Percentiles rank a stretch among this genome's conserved stretches.
phyloP scores from a whole-genome alignment of 345 rosid genomes.

The Populus pruinosa region DNA sequence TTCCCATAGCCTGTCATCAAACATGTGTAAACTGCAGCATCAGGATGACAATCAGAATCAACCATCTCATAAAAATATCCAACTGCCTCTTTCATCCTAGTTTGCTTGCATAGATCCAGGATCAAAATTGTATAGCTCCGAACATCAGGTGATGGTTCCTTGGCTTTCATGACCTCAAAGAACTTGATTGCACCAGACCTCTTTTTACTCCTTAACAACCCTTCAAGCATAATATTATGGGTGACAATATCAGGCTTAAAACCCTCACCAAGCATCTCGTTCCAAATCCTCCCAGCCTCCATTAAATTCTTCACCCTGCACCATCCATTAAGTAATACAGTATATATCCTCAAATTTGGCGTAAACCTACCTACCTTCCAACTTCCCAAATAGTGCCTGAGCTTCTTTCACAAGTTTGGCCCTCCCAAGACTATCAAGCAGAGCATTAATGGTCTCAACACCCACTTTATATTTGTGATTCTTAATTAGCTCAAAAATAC shows the following conservation, averaged over 20 bases:
- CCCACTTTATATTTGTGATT: conserved; percentile 62
- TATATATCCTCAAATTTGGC: conserved; percentile 67
- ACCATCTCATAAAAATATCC: conserved; percentile 78
- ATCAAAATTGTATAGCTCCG: conserved; percentile 74
- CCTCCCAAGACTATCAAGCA: conserved; percentile 80
- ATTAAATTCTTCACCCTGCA: conserved; percentile 69
- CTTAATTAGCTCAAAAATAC: conserved; percentile 86
- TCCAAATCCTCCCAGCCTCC: conserved; percentile 94
- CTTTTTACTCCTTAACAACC: conserved; percentile 62
- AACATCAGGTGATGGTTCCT: conserved; percentile 67
- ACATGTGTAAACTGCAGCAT: conserved; percentile 77
- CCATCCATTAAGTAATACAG: conserved; percentile 78
- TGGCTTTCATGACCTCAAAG: conserved; percentile 76
- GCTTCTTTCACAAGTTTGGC: conserved; percentile 89
- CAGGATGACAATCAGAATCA: conserved; percentile 52
- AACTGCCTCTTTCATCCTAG: conserved; percentile 62
- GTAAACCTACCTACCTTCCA: conserved; percentile 72
- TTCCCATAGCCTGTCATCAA: conserved; percentile 81
- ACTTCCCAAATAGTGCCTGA: conserved; percentile 60
- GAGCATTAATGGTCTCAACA: conserved; percentile 62
- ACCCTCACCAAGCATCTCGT: conserved; percentile 77
- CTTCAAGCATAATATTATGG: conserved; percentile 74
- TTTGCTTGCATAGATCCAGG: conserved; percentile 66
- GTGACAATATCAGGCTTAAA: conserved; percentile 69
- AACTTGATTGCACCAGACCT: conserved; percentile 75